These are phyloP conservation scores for Paecilomyces variotii DNA, from an alignment of 2,329 filamentous ascomycete genomes.

Conservation along the genomic window DNA sequence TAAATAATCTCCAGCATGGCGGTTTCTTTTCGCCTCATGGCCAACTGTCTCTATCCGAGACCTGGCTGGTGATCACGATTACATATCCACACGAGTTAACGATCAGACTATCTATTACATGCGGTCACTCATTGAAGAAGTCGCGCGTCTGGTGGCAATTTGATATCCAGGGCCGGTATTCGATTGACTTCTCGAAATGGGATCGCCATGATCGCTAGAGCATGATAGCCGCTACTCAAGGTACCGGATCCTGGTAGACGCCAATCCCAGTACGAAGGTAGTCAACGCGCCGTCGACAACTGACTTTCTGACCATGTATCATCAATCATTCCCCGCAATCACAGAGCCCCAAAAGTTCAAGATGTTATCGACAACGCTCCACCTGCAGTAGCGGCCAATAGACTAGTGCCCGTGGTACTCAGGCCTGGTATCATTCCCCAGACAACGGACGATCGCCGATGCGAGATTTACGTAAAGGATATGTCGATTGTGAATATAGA, in stretches of 20 bases:
- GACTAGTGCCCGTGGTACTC: not conserved
- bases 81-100: not conserved
- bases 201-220: not conserved
- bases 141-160: too few relatives aligned
- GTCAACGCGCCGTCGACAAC: not conserved
- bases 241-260: not conserved
- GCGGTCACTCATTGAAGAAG: not conserved
- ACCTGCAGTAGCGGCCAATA: not conserved
- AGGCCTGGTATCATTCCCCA: not conserved
- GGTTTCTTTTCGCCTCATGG: not conserved
- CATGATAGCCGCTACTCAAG: not conserved
- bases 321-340: not conserved
- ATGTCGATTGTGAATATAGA: not conserved
- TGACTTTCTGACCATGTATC: not conserved
- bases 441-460: not conserved
- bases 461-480: not conserved
- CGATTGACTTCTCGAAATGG: not conserved
- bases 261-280: not conserved
- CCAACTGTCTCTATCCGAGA: not conserved
- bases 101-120: not conserved
- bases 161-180: not conserved
- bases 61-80: not conserved
- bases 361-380: not conserved
- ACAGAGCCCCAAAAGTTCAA: not conserved
- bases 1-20: not conserved